Conservation (phyloP, 1,139 yeast genomes). For the Geotrichum cucujoidarum region DNA sequence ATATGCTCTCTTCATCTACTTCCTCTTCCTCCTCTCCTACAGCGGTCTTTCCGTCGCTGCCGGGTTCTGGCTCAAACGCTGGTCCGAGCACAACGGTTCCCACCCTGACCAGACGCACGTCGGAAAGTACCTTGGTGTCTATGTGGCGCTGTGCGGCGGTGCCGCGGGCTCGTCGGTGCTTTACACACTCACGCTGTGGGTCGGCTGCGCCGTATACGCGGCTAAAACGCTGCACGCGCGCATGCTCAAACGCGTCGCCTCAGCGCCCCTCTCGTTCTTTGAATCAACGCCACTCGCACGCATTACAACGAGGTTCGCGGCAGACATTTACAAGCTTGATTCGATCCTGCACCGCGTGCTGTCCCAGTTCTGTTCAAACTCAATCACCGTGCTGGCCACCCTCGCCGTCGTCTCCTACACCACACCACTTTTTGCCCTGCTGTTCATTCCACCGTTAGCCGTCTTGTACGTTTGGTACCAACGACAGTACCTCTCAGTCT, state of each 20-base stretch:
- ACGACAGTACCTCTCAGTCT: constrained; percentile 70
- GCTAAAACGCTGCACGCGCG: constrained; percentile 67
- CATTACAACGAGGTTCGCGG: constrained; percentile 65
- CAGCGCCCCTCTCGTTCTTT: constrained; percentile 66
- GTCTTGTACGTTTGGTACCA: constrained; percentile 75
- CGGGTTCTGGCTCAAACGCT: constrained; percentile 85
- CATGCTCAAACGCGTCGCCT: constrained; percentile 74
- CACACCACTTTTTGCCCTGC: constrained; percentile 61
- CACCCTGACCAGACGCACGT: constrained; percentile 65
- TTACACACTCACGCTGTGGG: constrained; percentile 63
- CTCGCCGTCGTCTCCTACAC: constrained; percentile 61
- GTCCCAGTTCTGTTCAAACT: constrained; percentile 39
- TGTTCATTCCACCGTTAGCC: constrained; percentile 44
- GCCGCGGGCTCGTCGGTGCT: constrained; percentile 54
- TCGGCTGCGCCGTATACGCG: constrained; percentile 64
- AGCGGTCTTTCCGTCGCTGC: constrained; percentile 56
- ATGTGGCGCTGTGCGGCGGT: constrained; percentile 64
- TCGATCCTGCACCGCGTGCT: constrained; percentile 66
- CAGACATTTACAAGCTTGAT: constrained; percentile 64
- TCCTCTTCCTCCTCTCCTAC: constrained; percentile 49
- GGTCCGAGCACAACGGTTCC: constrained; percentile 70
- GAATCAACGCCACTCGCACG: constrained; percentile 71
- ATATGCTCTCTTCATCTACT: constrained; percentile 42
- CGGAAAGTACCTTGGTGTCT: constrained; percentile 60
- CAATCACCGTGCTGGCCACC: constrained; percentile 54